A percentile compares a stretch with the other conserved stretches of the same genome.
Conservation (phyloP, 805 yeast species). For the Priceomyces castillae region DNA sequence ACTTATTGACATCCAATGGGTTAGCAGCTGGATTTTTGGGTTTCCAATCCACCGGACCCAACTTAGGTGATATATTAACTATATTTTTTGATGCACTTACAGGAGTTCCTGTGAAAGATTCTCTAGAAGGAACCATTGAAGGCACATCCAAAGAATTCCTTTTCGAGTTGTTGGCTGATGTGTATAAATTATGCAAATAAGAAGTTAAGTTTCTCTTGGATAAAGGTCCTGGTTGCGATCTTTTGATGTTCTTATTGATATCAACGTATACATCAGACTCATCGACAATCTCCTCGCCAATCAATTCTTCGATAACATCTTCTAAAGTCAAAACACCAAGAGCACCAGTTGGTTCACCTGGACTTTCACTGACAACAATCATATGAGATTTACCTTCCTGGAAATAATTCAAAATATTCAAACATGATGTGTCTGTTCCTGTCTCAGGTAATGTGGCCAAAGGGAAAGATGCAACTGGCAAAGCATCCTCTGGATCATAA, state of each 20-base stretch:
- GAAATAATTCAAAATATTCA: constrained; percentile 90
- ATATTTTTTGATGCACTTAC: constrained; percentile 5
- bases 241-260: constrained; percentile 80
- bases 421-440: constrained; percentile 83
- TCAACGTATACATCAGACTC: constrained; percentile 93
- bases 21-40: constrained; percentile 68
- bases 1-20: constrained; percentile 62
- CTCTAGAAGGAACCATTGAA: constrained; percentile 8
- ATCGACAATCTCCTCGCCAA: constrained; percentile 96
- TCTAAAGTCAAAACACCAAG: constrained; percentile 90
- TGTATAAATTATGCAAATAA: constrained; percentile 62
- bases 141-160: constrained; percentile 26
- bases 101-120: constrained; percentile 1
- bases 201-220: constrained; percentile 66
- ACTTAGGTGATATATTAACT: constrained; percentile 4
- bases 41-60: constrained; percentile 34
- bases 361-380: constrained; percentile 86
- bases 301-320: constrained; percentile 96
- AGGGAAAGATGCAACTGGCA: constrained; percentile 91
- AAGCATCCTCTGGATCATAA: constrained; percentile 94
- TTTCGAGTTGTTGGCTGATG: constrained; percentile 20
- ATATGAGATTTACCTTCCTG: constrained; percentile 98
- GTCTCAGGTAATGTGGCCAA: constrained; percentile 96
- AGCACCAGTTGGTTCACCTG: constrained; percentile 83
- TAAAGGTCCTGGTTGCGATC: constrained; percentile 73